These are phyloP conservation scores for Penicillium mononematosum DNA, from an alignment of 495 filamentous ascomycete genomes.

Conservation along the genomic window DNA sequence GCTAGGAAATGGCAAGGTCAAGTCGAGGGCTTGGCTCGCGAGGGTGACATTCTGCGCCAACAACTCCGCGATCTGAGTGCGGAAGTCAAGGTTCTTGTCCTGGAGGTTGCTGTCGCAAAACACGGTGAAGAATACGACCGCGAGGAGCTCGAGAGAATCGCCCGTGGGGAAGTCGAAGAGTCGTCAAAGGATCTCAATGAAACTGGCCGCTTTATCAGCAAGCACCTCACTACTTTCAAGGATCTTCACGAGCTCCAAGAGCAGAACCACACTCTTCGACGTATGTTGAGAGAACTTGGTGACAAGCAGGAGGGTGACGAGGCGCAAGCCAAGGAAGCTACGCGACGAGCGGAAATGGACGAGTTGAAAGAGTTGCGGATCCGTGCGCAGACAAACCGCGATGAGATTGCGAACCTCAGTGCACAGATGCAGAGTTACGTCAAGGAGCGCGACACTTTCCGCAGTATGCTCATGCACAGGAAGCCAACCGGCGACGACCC, in stretches of 20 bases:
- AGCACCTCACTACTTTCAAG: conserved; percentile 78
- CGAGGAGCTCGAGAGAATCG: conserved; percentile 70
- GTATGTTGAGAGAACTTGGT: conserved; percentile 76
- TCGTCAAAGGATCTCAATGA: conserved; percentile 60
- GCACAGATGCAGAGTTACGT: conserved; percentile 87
- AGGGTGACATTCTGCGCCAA: conserved; percentile 76
- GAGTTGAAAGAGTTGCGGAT: conserved; percentile 69
- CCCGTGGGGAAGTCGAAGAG: conserved; percentile 63
- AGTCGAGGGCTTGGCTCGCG: conserved; percentile 65
- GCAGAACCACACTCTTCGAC: conserved; percentile 80
- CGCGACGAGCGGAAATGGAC: conserved; percentile 68
- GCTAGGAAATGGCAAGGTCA: conserved; percentile 71
- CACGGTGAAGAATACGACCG: conserved; percentile 73
- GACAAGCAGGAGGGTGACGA: conserved; percentile 91
- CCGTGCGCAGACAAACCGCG: conserved; percentile 57
- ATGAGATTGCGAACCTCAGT: conserved; percentile 76
- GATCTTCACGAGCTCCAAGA: conserved; percentile 81
- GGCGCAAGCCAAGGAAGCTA: conserved; percentile 64
- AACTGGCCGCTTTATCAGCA: conserved; percentile 82
- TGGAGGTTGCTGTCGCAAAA: conserved; percentile 75
- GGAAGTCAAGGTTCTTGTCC: conserved; percentile 82
- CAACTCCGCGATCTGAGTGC: conserved; percentile 88
- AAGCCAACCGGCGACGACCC: conserved; percentile 62
- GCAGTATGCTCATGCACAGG: conserved; percentile 79
- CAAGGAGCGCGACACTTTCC: conserved; percentile 95